Percentiles rank a stretch among this genome's conserved stretches.
Evolutionary conservation across 306 rosid genomes (phyloP).

Genomic region (Luffa aegyptiaca): DNA sequence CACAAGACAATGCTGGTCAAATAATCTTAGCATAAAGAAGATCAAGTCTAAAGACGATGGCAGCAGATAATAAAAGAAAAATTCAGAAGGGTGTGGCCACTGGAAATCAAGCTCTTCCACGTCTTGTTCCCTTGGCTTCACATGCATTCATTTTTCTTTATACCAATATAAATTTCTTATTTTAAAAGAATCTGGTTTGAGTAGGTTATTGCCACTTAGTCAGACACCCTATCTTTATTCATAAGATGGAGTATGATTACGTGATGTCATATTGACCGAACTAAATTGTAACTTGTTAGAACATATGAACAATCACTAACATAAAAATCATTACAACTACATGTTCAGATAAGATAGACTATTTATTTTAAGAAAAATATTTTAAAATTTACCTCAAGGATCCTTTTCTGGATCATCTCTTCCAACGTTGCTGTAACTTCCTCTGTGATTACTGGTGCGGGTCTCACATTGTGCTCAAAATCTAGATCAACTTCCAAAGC

Average conservation of each 20-base stretch:
- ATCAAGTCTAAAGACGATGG: neutral
- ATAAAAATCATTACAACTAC: neutral
- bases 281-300: neutral
- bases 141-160: neutral
- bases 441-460: constrained; percentile 83
- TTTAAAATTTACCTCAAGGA: constrained; percentile 46
- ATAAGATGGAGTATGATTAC: neutral
- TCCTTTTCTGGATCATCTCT: constrained; percentile 70
- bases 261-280: neutral
- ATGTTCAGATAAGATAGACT: neutral
- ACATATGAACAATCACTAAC: neutral
- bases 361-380: neutral
- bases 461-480: constrained; percentile 83
- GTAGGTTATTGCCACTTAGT: neutral
- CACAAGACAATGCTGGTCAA: neutral
- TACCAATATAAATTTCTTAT: neutral
- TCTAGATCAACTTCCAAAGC: constrained; percentile 85
- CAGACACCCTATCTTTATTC: neutral
- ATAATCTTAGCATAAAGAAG: neutral
- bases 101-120: neutral
- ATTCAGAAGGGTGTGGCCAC: neutral
- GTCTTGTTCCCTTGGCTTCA: neutral
- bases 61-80: neutral
- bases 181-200: neutral
- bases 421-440: constrained; percentile 74